A percentile compares a stretch with the other conserved stretches of the same genome.
These are phyloP conservation scores for Eimeria brunetti DNA, from an alignment of 169 alveolate species.

Conservation along the genomic window DNA sequence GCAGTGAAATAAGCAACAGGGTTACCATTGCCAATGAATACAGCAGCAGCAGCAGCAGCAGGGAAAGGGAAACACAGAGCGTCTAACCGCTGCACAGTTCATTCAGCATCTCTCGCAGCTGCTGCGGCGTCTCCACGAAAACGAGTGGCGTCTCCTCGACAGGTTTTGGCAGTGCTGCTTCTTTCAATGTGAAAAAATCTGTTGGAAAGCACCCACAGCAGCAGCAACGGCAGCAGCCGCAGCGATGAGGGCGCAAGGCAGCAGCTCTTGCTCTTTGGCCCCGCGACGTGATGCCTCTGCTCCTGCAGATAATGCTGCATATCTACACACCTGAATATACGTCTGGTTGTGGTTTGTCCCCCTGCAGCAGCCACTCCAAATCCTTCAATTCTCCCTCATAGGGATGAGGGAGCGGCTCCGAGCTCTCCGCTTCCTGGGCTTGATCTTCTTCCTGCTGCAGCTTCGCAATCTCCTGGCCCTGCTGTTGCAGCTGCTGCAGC, in stretches of 20 bases:
- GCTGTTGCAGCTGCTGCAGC: slow-evolving; percentile 74
- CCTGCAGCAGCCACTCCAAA: slow-evolving; percentile 39
- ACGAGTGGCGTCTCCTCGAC: slow-evolving; percentile 87
- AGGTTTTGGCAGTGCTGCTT: slow-evolving; percentile 3
- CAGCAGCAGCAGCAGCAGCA: slow-evolving; percentile 3
- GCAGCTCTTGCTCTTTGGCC: background rate
- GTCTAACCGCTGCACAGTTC: slow-evolving; percentile 81
- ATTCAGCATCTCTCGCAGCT: slow-evolving; percentile 86
- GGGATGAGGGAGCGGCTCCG: slow-evolving; percentile 79
- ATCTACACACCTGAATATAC: slow-evolving; percentile 14
- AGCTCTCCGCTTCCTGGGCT: background rate
- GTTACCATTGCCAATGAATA: background rate
- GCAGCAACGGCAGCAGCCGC: slow-evolving; percentile 7
- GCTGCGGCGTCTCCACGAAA: slow-evolving; percentile 86
- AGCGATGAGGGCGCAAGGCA: background rate
- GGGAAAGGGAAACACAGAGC: background rate
- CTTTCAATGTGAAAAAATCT: slow-evolving; percentile 32
- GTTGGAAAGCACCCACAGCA: background rate
- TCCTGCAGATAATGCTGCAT: background rate
- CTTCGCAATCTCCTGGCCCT: background rate
- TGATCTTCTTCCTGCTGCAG: slow-evolving; percentile 37
- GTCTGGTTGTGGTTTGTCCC: slow-evolving; percentile 22
- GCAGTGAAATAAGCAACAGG: background rate
- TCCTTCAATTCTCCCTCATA: slow-evolving; percentile 75
- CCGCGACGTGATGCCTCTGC: background rate